A percentile compares a stretch with the other conserved stretches of the same genome.
Evolutionary conservation across 805 yeast genomes (phyloP).

Genomic region (Kuraishia piskuri): DNA sequence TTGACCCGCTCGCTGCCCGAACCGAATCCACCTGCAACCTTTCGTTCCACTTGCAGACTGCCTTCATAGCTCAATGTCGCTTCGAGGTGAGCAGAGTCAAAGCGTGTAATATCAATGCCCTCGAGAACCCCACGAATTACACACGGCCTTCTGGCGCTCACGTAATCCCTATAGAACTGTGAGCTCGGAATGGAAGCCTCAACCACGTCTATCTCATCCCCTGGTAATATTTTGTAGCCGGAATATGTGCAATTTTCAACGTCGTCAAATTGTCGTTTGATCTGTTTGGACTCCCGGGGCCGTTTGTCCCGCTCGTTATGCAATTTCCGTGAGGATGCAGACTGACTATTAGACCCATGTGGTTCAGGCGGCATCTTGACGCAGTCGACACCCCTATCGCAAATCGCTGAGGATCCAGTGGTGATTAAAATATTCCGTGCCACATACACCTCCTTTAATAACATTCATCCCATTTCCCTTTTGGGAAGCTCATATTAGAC

Average conservation of each 20-base stretch:
- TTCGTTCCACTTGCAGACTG: conserved; percentile 48
- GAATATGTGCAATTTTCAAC: neutral
- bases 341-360: neutral
- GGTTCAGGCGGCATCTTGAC: neutral
- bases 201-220: neutral
- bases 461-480: neutral
- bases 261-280: neutral
- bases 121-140: conserved; percentile 31
- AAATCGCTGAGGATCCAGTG: neutral
- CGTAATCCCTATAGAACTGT: conserved; percentile 29
- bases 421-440: neutral
- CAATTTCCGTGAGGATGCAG: neutral
- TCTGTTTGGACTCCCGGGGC: neutral
- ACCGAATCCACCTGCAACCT: conserved; percentile 57
- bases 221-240: neutral
- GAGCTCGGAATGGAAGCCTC: conserved; percentile 8
- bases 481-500: neutral
- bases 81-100: conserved; percentile 27
- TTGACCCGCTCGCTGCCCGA: conserved; percentile 46
- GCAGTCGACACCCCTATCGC: neutral
- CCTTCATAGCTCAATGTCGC: conserved; percentile 21
- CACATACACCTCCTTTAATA: neutral
- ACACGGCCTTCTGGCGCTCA: conserved; percentile 40
- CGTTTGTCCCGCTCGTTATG: neutral
- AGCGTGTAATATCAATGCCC: conserved; percentile 23